Percentiles rank a stretch among this genome's conserved stretches.
Conservation (phyloP, 352 stramenopile genomes). For the Plasmopara viticola region DNA sequence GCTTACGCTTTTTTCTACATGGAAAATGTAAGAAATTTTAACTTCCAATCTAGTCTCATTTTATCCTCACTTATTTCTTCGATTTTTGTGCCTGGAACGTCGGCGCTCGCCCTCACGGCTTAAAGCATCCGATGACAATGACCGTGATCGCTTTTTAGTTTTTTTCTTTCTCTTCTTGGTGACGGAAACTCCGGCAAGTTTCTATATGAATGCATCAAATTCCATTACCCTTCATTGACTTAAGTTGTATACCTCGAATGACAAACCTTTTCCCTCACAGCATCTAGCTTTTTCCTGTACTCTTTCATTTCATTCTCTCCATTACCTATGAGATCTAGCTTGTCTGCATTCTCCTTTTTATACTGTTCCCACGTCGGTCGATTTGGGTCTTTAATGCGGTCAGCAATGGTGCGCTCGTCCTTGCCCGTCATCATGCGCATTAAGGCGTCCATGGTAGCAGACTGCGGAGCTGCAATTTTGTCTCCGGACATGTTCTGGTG, state of each 20-base stretch:
- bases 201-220: constrained; percentile 19
- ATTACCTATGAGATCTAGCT: constrained; percentile 82
- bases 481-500: constrained; percentile 8
- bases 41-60: background rate
- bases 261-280: constrained; percentile 78
- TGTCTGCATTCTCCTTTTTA: constrained; percentile 94
- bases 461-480: constrained; percentile 24
- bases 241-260: background rate
- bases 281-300: constrained; percentile 91
- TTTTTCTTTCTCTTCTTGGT: constrained; percentile 86
- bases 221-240: background rate
- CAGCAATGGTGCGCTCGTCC: constrained; percentile 90
- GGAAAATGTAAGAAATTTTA: constrained; percentile 12
- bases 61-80: constrained; percentile 68
- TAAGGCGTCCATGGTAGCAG: constrained; percentile 90
- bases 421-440: constrained; percentile 91
- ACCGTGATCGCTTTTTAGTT: constrained; percentile 51
- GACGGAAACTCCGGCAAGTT: constrained; percentile 52
- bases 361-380: constrained; percentile 95
- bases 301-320: constrained; percentile 92
- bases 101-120: constrained; percentile 46
- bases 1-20: constrained; percentile 59
- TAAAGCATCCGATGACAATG: constrained; percentile 39
- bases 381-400: constrained; percentile 91
- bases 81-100: constrained; percentile 50